Evolutionary conservation across 2,329 filamentous ascomycete species (phyloP).

Genomic region (Xylariaceae sp.): DNA sequence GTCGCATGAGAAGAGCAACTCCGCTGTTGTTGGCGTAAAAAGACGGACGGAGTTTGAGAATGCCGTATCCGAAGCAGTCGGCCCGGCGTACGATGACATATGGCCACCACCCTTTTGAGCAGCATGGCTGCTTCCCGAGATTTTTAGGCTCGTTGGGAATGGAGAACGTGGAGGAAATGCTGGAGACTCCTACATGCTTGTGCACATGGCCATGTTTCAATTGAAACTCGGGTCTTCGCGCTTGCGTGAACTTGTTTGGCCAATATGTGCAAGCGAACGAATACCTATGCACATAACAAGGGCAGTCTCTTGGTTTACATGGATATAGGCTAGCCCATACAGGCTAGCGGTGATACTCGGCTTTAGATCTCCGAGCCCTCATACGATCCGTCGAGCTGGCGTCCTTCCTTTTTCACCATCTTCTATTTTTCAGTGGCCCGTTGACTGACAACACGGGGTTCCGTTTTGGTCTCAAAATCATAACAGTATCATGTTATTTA

Average conservation of each 20-base stretch:
- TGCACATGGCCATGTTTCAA: too few species aligned
- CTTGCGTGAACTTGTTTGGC: too few species aligned
- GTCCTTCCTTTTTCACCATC: neutral
- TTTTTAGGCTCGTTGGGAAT: slow-evolving; percentile 8
- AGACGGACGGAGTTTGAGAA: slow-evolving; percentile 5
- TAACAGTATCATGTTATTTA: too few species aligned
- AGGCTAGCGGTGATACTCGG: neutral
- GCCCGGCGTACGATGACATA: slow-evolving; percentile 14
- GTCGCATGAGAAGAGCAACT: slow-evolving; percentile 32
- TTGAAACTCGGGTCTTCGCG: too few species aligned
- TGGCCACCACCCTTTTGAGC: slow-evolving; percentile 19
- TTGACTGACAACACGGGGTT: too few species aligned
- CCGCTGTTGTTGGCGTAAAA: slow-evolving; percentile 5
- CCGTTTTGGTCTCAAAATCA: too few species aligned
- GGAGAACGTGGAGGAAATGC: neutral
- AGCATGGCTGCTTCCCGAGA: slow-evolving; percentile 25
- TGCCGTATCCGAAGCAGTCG: slow-evolving; percentile 17
- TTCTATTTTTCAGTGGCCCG: neutral
- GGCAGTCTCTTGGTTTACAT: neutral
- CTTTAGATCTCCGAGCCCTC: neutral
- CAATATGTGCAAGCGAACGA: neutral
- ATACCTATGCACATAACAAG: neutral
- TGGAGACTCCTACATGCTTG: too few species aligned
- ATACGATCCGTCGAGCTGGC: neutral
- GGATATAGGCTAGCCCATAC: neutral